phyloP scores from a whole-genome alignment of 441 rosid genomes.

The Gossypium gossypioides region DNA sequence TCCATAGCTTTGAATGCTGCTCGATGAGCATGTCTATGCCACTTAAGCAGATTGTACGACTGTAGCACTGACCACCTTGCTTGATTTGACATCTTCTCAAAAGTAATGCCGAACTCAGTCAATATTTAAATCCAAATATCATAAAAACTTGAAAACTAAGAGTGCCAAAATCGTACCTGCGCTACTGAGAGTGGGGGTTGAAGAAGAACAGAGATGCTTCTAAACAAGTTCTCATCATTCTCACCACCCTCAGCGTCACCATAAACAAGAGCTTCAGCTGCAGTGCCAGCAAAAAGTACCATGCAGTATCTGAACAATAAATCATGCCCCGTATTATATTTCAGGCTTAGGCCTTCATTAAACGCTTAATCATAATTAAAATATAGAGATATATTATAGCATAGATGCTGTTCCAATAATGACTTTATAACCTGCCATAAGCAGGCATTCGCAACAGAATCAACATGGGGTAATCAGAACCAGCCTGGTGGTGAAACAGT shows the following conservation, averaged over 20 bases:
- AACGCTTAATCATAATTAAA: not conserved
- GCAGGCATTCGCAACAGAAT: not conserved
- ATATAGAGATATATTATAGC: not conserved
- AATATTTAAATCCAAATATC: not conserved
- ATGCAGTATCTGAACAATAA: slow-evolving; percentile 59
- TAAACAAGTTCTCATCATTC: slow-evolving; percentile 83
- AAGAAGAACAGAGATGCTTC: slow-evolving; percentile 71
- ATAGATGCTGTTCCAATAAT: not conserved
- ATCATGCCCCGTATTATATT: slow-evolving; percentile 6
- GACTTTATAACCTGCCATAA: not conserved
- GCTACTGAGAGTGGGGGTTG: slow-evolving; percentile 72
- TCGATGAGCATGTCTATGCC: slow-evolving; percentile 68
- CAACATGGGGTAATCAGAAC: not conserved
- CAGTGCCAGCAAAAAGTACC: slow-evolving; percentile 93
- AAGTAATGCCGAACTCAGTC: not conserved
- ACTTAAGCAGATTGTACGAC: slow-evolving; percentile 79
- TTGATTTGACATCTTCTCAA: slow-evolving; percentile 74
- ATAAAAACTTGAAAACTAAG: not conserved
- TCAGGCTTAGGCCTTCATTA: not conserved
- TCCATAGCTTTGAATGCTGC: slow-evolving; percentile 79
- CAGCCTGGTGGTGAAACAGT: not conserved
- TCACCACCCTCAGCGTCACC: slow-evolving; percentile 96
- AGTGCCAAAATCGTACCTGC: slow-evolving; percentile 33
- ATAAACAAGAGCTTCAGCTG: slow-evolving; percentile 85
- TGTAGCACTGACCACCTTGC: slow-evolving; percentile 87